These are phyloP conservation scores for Candida tunisiensis DNA, from an alignment of 1,139 yeast species.

Conservation along the genomic window DNA sequence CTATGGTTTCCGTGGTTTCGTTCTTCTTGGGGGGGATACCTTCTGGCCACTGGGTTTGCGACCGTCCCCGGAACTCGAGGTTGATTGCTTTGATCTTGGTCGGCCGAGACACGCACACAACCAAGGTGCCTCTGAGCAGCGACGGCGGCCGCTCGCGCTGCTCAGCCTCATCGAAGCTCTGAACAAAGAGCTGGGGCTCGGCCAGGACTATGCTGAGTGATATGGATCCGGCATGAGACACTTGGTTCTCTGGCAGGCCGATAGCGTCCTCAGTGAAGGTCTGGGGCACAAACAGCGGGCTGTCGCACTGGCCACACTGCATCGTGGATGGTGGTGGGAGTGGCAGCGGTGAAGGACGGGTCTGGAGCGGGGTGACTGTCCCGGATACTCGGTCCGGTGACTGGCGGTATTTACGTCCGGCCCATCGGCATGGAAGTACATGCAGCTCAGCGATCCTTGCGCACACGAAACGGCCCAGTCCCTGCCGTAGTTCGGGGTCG, in stretches of 20 bases:
- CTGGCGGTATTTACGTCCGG: too few relatives aligned
- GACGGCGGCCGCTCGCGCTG: slow-evolving; percentile 62
- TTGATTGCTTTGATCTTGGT: slow-evolving; percentile 56
- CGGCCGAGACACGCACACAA: slow-evolving; percentile 55
- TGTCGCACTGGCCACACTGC: too few relatives aligned
- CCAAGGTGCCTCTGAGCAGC: slow-evolving; percentile 66
- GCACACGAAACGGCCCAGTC: too few relatives aligned
- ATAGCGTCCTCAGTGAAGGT: not conserved
- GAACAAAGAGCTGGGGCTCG: slow-evolving; percentile 63
- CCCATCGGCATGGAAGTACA: too few relatives aligned
- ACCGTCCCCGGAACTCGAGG: slow-evolving; percentile 50
- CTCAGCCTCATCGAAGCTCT: slow-evolving; percentile 62
- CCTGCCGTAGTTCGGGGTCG: too few relatives aligned
- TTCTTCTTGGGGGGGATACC: slow-evolving; percentile 85
- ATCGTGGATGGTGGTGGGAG: too few relatives aligned
- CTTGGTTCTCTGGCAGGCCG: not conserved
- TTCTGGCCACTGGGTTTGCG: slow-evolving; percentile 95
- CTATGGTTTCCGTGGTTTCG: slow-evolving; percentile 46
- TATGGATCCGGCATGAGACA: not conserved
- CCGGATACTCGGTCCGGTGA: too few relatives aligned
- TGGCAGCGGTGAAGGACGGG: too few relatives aligned
- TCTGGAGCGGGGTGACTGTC: too few relatives aligned
- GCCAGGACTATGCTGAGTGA: slow-evolving; percentile 28
- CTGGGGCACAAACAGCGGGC: not conserved
- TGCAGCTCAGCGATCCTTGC: too few relatives aligned